Evolutionary conservation across 306 rosid genomes (phyloP).

Genomic region (Gynostemma pentaphyllum): DNA sequence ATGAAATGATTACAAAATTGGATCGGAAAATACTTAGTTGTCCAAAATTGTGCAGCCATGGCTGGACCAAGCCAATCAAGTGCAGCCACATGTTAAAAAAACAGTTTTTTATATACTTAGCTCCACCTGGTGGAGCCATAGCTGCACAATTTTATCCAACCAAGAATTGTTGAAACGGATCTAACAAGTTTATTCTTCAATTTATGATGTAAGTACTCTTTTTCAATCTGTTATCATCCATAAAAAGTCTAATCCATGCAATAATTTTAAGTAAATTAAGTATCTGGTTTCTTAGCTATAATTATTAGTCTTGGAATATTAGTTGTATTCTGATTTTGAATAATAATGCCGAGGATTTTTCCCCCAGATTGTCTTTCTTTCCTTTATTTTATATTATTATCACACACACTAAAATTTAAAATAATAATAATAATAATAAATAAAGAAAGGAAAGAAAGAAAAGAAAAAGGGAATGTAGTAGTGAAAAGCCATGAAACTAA

Average conservation of each 20-base stretch:
- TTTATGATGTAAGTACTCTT: not conserved
- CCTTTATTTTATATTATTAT: constrained; percentile 26
- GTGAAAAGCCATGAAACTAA: constrained; percentile 44
- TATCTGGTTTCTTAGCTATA: not conserved
- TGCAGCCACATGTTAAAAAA: no score
- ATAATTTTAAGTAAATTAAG: constrained; percentile 4
- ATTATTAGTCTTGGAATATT: constrained; percentile 30
- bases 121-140: no score
- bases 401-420: constrained; percentile 26
- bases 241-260: constrained; percentile 11
- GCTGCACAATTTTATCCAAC: no score
- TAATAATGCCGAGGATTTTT: constrained; percentile 35
- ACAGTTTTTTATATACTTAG: no score
- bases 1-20: no score
- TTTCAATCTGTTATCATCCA: not conserved
- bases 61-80: no score
- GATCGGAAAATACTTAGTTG: no score
- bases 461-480: constrained; percentile 17
- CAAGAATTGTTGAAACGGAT: no score
- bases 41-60: no score
- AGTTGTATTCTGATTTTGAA: constrained; percentile 28
- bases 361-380: constrained; percentile 6
- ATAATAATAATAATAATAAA: no score
- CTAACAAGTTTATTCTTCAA: no score
- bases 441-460: no score